Evolutionary conservation across 257 asterid species (phyloP).

Genomic region (Petrea volubilis): DNA sequence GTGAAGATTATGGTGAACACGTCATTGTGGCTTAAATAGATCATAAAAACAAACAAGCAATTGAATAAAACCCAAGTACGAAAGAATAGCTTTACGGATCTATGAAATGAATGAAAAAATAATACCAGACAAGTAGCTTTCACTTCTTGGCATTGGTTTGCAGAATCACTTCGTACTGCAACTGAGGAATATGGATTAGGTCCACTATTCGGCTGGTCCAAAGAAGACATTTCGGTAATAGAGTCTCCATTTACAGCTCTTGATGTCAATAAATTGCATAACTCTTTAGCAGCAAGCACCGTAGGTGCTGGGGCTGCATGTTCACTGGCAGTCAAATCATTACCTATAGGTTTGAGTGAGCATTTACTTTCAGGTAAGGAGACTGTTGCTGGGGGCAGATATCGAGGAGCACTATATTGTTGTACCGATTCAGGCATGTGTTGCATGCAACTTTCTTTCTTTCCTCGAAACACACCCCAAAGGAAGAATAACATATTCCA

Average conservation of each 20-base stretch:
- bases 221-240: background rate
- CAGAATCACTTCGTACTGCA: background rate
- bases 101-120: background rate
- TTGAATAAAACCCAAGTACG: background rate
- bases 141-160: background rate
- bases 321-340: background rate
- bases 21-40: background rate
- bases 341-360: background rate
- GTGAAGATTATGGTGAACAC: background rate
- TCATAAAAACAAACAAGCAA: background rate
- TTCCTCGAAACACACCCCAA: background rate
- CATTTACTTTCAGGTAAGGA: background rate
- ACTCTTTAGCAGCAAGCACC: background rate
- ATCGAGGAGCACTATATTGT: background rate
- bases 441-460: background rate
- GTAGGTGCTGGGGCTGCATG: background rate
- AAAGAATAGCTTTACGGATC: background rate
- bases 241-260: background rate
- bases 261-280: background rate
- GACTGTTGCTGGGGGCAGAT: background rate
- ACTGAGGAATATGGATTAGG: background rate
- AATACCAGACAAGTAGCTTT: background rate
- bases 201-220: background rate
- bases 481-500: conserved; percentile 1
- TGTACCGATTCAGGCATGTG: background rate